A percentile compares a stretch with the other conserved stretches of the same genome.
Conservation (phyloP, 176 grass and related monocot species). For the Oryza meridionalis region DNA sequence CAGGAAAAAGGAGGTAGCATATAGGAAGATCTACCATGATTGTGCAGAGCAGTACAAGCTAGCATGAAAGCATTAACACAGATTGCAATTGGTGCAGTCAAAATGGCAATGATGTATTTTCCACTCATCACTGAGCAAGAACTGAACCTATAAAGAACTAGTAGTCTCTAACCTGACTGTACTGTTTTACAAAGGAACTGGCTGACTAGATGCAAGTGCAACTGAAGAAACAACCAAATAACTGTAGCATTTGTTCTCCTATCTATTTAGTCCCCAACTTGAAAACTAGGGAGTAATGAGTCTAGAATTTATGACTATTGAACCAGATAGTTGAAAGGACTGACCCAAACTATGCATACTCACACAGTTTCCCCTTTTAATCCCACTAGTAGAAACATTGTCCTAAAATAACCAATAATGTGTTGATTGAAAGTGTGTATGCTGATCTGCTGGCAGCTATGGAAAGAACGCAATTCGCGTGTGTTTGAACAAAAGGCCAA, state of each 20-base stretch:
- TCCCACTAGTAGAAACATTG: not conserved
- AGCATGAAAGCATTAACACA: not conserved
- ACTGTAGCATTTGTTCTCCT: not conserved
- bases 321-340: not conserved
- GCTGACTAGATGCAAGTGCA: not conserved
- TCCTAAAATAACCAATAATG: not conserved
- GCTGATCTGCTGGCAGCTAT: no score
- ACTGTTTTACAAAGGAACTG: not conserved
- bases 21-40: constrained; percentile 4
- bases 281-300: not conserved
- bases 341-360: not conserved
- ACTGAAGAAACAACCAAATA: not conserved
- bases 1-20: not conserved
- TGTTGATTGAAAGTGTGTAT: not conserved
- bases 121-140: constrained; percentile 7
- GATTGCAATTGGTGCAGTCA: constrained; percentile 15
- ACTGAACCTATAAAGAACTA: constrained; percentile 8
- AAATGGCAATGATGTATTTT: not conserved
- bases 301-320: not conserved
- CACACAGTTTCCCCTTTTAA: not conserved
- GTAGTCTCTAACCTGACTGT: constrained; percentile 17
- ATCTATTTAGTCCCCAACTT: not conserved
- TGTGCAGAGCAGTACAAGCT: not conserved
- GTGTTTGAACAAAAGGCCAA: no score
- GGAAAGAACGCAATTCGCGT: no score